phyloP scores from a whole-genome alignment of 768 basidiomycete species.

The Mycena rebaudengoi region DNA sequence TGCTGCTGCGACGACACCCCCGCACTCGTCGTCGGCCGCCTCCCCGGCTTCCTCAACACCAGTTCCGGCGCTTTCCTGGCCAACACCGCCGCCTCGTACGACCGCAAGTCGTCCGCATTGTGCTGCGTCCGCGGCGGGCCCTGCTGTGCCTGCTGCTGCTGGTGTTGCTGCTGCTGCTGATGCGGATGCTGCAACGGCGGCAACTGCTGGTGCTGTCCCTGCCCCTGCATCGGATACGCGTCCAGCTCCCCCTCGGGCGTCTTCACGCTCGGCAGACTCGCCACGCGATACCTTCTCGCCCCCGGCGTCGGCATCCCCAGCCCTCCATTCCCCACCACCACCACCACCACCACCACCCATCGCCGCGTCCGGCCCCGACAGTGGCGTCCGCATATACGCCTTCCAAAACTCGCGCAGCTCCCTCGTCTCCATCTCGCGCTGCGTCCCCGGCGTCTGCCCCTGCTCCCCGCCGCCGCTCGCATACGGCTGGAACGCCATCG shows the following conservation, averaged over 20 bases:
- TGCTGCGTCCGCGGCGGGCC: constrained; percentile 49
- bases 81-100: constrained; percentile 80
- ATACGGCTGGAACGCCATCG: constrained; percentile 11
- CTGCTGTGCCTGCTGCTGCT: constrained; percentile 38
- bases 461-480: constrained; percentile 1
- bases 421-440: constrained; percentile 47
- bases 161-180: constrained; percentile 28
- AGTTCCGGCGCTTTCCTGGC: constrained; percentile 65
- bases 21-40: constrained; percentile 54
- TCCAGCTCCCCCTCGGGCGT: constrained; percentile 60
- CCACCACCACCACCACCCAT: too few relatives aligned
- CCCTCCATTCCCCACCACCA: constrained; percentile 34
- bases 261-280: constrained; percentile 73
- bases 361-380: constrained; percentile 47
- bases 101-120: constrained; percentile 67
- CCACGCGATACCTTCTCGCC: constrained; percentile 60
- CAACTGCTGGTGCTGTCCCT: constrained; percentile 1
- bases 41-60: constrained; percentile 56
- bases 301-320: constrained; percentile 27
- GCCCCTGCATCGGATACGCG: constrained; percentile 19
- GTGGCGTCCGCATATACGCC: constrained; percentile 75
- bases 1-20: constrained; percentile 24
- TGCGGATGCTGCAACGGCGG: constrained; percentile 29
- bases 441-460: constrained; percentile 35
- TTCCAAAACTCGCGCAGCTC: constrained; percentile 80